These are phyloP conservation scores for Penicillium coffeae DNA, from an alignment of 495 filamentous ascomycete species.

Conservation along the genomic window DNA sequence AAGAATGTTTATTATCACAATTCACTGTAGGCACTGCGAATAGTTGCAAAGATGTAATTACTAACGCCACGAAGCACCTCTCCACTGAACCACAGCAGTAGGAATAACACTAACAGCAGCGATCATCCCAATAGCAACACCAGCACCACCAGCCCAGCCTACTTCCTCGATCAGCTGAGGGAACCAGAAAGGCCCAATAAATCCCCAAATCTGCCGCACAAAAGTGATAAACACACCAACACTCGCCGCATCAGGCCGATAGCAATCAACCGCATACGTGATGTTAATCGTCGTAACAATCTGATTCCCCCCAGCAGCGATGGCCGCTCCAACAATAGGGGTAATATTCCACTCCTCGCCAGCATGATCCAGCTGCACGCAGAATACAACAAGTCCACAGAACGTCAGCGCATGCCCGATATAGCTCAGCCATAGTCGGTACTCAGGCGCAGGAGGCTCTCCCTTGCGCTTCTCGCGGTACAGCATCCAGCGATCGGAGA, in stretches of 20 bases:
- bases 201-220: conserved; percentile 53
- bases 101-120: conserved; percentile 45
- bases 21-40: no score
- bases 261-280: conserved; percentile 55
- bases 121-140: conserved; percentile 39
- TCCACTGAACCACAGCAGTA: conserved; percentile 37
- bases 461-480: conserved; percentile 19
- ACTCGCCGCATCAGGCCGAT: conserved; percentile 44
- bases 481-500: conserved; percentile 51
- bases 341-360: conserved; percentile 43
- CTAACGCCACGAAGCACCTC: conserved; percentile 25
- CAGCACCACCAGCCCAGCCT: conserved; percentile 39
- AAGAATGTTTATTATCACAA: no score
- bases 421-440: conserved; percentile 53
- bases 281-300: conserved; percentile 54
- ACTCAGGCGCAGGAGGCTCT: conserved; percentile 36
- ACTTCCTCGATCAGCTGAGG: conserved; percentile 48
- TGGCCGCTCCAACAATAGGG: conserved; percentile 48
- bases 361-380: conserved; percentile 42
- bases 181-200: conserved; percentile 59
- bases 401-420: conserved; percentile 45
- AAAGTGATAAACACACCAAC: conserved; percentile 57
- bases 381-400: conserved; percentile 48
- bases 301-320: conserved; percentile 53
- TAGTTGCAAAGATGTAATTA: no score